Base-by-base conservation (phyloP, 2,329 filamentous ascomycete genomes). In the Monilinia fructicola region DNA sequence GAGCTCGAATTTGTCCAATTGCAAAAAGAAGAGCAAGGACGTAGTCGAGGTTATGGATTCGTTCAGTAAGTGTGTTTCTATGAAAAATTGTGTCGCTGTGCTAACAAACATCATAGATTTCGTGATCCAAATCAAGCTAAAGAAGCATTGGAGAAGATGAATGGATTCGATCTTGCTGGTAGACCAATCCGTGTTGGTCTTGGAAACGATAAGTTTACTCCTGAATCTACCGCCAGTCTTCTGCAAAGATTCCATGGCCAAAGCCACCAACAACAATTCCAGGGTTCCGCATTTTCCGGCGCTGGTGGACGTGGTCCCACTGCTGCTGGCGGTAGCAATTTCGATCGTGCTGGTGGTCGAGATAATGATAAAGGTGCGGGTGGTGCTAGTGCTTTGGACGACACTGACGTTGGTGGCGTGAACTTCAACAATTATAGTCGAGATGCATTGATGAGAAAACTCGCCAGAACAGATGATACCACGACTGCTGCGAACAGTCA, bases 361-460 rank as follows among this genome's bases (percentile, higher is more conserved):
- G 92, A 96, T 75, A 92, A 89, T 78, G 92, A 97, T 76, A 97
- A 97, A 80, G 86, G 87, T 72, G 87, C 91, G 55, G 91, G 91
- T 68, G 93, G 93, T 73, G 94, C 94, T 60, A 97, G 93, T 81
- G 95, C 95, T 74, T 84, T 99, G 63, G 95, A 99, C 80, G 95
- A 99, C 77, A 96, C 93, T 69, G 95, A 99, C 79, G 95, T 99
- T 77, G 92, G 91, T 62, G 95, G 95, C 76, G 94, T 99, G 80
- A 98, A 98, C 81, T 98, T 98, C 90, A 97, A 93, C 85, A 97
- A 97, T 80, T 97, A 96, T 83, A 97, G 92, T 84, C 92, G 95
- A 81, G 93, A 98, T 82, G 92, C 93, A 77, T 89, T 99, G 80
- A 99, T 99, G 95, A 88, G 92, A 79, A 97, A 98, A 82, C 91